Percentiles rank a stretch among this genome's conserved stretches.
Conservation (phyloP, 139 green algal species). For the Asterochloris sp. region DNA sequence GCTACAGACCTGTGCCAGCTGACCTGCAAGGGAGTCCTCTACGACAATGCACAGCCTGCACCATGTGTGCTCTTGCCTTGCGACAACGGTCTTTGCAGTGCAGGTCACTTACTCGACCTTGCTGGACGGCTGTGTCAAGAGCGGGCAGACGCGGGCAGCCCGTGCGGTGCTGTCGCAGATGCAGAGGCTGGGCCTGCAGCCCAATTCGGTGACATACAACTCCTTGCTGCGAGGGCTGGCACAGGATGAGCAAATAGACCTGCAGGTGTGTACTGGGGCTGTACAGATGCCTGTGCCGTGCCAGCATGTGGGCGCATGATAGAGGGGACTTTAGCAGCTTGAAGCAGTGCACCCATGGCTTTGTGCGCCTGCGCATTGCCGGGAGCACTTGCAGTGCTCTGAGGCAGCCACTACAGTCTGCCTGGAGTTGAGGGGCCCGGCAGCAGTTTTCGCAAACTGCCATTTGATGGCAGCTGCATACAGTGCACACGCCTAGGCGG, state of each 20-base stretch:
- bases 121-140: conserved; percentile 35
- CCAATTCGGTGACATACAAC: conserved; percentile 31
- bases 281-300: too few relatives aligned
- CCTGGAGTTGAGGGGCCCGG: not conserved
- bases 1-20: too few relatives aligned
- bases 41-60: too few relatives aligned
- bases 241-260: not conserved
- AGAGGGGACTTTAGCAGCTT: not conserved
- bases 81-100: conserved; percentile 42
- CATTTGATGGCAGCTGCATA: too few relatives aligned
- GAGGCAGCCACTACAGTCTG: not conserved
- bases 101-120: conserved; percentile 45
- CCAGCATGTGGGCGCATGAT: not conserved
- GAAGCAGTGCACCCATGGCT: not conserved
- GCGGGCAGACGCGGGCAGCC: conserved; percentile 21
- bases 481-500: too few relatives aligned
- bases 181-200: conserved; percentile 19
- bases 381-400: too few relatives aligned
- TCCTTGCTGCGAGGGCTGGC: conserved; percentile 28
- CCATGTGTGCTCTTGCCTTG: conserved; percentile 10
- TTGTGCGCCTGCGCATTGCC: not conserved
- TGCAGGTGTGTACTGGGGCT: not conserved
- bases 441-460: too few relatives aligned
- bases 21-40: too few relatives aligned
- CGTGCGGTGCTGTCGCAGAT: conserved; percentile 35